These are phyloP conservation scores for Inga laurina DNA, from an alignment of 306 rosid genomes.

Conservation along the genomic window DNA sequence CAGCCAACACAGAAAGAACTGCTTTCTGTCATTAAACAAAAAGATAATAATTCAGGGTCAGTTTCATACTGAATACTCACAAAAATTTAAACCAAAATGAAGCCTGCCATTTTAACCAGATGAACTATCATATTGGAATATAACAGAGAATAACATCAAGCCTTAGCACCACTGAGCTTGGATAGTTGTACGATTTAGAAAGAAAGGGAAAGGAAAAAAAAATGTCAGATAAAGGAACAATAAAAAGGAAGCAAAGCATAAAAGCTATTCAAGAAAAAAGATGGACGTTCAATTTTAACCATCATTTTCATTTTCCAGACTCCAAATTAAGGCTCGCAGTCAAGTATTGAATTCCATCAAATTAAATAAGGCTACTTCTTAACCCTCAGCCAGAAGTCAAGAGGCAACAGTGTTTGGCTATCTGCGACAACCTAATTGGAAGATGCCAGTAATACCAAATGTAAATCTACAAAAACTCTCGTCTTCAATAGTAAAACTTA, in stretches of 20 bases:
- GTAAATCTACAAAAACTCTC: background rate
- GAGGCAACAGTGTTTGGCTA: background rate
- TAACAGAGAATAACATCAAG: conserved; percentile 20
- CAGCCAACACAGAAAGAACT: conserved; percentile 82
- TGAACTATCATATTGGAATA: conserved; percentile 17
- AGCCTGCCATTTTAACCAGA: conserved; percentile 21
- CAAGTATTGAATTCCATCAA: background rate
- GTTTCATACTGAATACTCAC: conserved; percentile 8
- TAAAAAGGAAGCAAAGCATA: background rate
- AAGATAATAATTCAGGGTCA: conserved; percentile 38
- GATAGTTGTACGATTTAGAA: background rate
- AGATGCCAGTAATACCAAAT: background rate
- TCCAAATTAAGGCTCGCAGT: background rate
- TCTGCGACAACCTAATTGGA: background rate
- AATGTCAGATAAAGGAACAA: background rate
- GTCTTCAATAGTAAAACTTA: background rate
- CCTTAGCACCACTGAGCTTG: background rate
- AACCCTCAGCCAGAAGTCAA: background rate
- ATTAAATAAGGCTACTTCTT: too few relatives aligned
- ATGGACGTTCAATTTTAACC: background rate
- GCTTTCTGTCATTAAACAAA: conserved; percentile 82
- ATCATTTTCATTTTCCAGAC: background rate
- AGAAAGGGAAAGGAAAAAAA: background rate
- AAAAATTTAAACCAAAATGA: conserved; percentile 17
- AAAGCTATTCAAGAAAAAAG: background rate